These are phyloP conservation scores for Colletotrichum horii DNA, from an alignment of 2,329 filamentous ascomycete genomes.

Conservation along the genomic window DNA sequence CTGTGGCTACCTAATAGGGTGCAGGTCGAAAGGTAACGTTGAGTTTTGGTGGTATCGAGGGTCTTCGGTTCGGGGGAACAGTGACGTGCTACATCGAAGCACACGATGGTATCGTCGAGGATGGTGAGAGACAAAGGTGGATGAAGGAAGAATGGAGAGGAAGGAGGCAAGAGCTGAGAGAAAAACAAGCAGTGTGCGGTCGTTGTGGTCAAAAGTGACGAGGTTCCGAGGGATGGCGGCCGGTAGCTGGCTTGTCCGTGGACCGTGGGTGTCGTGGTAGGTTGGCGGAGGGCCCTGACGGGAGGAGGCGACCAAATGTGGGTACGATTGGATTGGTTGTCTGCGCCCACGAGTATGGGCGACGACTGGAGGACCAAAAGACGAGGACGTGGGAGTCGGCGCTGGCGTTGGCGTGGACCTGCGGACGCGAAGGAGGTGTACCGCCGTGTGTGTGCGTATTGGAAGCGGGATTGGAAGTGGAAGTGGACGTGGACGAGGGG, in stretches of 20 bases:
- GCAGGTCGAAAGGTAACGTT: not conserved
- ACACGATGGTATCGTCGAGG: not conserved
- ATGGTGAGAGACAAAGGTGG: not conserved
- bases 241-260: slow-evolving; percentile 11
- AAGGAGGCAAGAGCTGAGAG: not conserved
- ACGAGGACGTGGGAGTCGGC: not conserved
- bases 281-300: slow-evolving; percentile 9
- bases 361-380: not conserved
- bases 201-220: slow-evolving; percentile 16
- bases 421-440: not conserved
- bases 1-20: slow-evolving; percentile 9
- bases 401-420: not conserved
- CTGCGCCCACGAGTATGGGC: not conserved
- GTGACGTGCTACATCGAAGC: slow-evolving; percentile 9
- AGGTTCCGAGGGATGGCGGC: slow-evolving; percentile 20
- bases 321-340: not conserved
- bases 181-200: slow-evolving; percentile 1
- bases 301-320: slow-evolving; percentile 15
- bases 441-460: not conserved
- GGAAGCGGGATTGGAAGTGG: slow-evolving; percentile 4
- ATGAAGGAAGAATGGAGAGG: not conserved
- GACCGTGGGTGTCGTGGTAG: not conserved
- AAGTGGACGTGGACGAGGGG: slow-evolving; percentile 2
- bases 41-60: not conserved
- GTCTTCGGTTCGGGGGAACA: not conserved